These are phyloP conservation scores for Anisodus acutangulus DNA, from an alignment of 257 asterid species.

Conservation along the genomic window DNA sequence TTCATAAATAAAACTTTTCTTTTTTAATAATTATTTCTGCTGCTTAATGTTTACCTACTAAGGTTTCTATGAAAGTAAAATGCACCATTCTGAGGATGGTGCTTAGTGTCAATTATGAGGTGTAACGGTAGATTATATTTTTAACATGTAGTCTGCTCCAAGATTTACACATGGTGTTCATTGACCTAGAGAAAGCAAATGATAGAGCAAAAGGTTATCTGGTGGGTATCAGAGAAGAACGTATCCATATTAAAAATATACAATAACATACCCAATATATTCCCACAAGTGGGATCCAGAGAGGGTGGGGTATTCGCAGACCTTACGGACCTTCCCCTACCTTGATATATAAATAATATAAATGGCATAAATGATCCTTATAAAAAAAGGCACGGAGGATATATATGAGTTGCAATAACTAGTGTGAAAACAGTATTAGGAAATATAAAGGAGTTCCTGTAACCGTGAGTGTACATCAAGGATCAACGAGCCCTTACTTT, in stretches of 20 bases:
- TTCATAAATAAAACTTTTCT: background rate
- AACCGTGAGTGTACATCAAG: background rate
- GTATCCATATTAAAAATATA: background rate
- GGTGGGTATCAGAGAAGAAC: background rate
- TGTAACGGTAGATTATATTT: background rate
- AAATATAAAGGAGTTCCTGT: background rate
- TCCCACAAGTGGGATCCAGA: too few species aligned
- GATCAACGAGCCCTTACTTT: background rate
- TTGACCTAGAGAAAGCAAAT: conserved; percentile 11
- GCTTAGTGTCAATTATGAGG: conserved; percentile 15
- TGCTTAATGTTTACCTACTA: conserved; percentile 10
- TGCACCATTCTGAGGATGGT: conserved; percentile 10
- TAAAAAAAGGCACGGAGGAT: background rate
- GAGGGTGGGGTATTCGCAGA: too few species aligned
- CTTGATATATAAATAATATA: background rate
- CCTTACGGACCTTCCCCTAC: too few species aligned
- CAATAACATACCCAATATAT: too few species aligned
- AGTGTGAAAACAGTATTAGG: background rate
- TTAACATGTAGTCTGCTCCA: background rate
- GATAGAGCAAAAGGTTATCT: background rate
- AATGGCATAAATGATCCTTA: background rate
- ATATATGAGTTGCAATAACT: background rate
- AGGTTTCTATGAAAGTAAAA: background rate
- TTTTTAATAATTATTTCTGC: background rate
- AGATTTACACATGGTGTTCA: background rate